These are phyloP conservation scores for Pythium vanterpoolii DNA, from an alignment of 352 stramenopile genomes.

Conservation along the genomic window DNA sequence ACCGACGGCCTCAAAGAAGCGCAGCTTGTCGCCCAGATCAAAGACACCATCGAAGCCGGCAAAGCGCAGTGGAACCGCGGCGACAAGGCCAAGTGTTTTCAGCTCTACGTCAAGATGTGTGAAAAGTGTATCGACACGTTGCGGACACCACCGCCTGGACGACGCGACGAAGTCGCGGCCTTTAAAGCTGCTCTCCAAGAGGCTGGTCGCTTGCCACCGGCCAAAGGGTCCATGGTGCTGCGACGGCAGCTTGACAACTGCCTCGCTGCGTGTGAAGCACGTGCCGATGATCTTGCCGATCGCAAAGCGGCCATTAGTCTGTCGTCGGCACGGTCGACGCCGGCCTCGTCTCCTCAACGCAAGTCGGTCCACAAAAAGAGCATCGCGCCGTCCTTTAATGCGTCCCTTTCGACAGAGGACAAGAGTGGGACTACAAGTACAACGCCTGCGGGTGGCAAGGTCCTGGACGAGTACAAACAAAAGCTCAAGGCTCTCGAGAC, in stretches of 20 bases:
- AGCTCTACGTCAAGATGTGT: slow-evolving; percentile 51
- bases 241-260: slow-evolving; percentile 60
- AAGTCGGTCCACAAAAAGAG: slow-evolving; percentile 24
- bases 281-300: slow-evolving; percentile 29
- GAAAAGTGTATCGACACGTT: slow-evolving; percentile 45
- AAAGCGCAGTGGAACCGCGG: slow-evolving; percentile 75
- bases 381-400: neutral
- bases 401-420: neutral
- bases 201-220: slow-evolving; percentile 39
- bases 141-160: slow-evolving; percentile 26
- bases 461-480: slow-evolving; percentile 59
- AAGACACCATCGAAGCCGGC: slow-evolving; percentile 48
- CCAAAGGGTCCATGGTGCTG: slow-evolving; percentile 55
- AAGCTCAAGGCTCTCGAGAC: slow-evolving; percentile 71
- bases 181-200: slow-evolving; percentile 47
- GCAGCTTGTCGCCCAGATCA: slow-evolving; percentile 42
- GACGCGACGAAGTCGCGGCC: slow-evolving; percentile 29
- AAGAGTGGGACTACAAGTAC: neutral
- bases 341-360: slow-evolving; percentile 17
- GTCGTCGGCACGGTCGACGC: slow-evolving; percentile 2
- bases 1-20: slow-evolving; percentile 42
- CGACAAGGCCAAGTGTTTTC: slow-evolving; percentile 70
- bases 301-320: slow-evolving; percentile 8
- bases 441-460: slow-evolving; percentile 16
- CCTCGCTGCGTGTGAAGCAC: slow-evolving; percentile 39